Percentiles rank a stretch among this genome's conserved stretches.
Evolutionary conservation across 768 basidiomycete species (phyloP).

Genomic region (Clitopilus hobsonii): DNA sequence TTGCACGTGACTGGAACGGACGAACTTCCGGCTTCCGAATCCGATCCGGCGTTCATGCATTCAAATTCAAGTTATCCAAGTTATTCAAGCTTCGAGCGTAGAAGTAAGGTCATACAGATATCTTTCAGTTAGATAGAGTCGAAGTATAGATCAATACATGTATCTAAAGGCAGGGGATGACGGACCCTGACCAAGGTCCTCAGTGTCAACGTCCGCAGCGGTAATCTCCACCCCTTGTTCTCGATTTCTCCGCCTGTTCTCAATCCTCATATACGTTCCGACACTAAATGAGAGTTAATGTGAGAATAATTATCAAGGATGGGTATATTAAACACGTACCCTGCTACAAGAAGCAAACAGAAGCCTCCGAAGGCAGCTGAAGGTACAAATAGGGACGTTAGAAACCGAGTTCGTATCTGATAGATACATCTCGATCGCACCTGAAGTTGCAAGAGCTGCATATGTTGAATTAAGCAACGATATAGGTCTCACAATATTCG

Average conservation of each 20-base stretch:
- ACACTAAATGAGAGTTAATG: conserved; percentile 18
- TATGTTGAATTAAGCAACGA: not conserved
- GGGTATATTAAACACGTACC: conserved; percentile 21
- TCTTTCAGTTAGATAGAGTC: too few species aligned
- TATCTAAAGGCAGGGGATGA: conserved; percentile 39
- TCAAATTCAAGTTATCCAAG: too few species aligned
- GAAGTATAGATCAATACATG: conserved; percentile 33
- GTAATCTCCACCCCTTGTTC: conserved; percentile 34
- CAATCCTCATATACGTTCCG: conserved; percentile 45
- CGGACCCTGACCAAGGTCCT: conserved; percentile 36
- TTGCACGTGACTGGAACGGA: not conserved
- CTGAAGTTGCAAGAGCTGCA: conserved; percentile 38
- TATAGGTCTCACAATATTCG: not conserved
- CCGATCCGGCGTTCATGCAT: too few species aligned
- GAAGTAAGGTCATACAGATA: too few species aligned
- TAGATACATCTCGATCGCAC: conserved; percentile 24
- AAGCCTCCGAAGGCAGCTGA: conserved; percentile 42
- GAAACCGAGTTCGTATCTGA: not conserved
- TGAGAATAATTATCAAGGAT: not conserved
- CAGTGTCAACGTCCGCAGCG: conserved; percentile 41
- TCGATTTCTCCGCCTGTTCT: conserved; percentile 40
- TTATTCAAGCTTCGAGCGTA: not conserved
- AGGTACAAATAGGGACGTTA: not conserved
- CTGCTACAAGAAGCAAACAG: conserved; percentile 37
- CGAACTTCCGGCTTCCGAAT: not conserved